Percentiles rank a stretch among this genome's conserved stretches.
These are phyloP conservation scores for Trichoderma erinaceum DNA, from an alignment of 495 filamentous ascomycete genomes.

Conservation along the genomic window DNA sequence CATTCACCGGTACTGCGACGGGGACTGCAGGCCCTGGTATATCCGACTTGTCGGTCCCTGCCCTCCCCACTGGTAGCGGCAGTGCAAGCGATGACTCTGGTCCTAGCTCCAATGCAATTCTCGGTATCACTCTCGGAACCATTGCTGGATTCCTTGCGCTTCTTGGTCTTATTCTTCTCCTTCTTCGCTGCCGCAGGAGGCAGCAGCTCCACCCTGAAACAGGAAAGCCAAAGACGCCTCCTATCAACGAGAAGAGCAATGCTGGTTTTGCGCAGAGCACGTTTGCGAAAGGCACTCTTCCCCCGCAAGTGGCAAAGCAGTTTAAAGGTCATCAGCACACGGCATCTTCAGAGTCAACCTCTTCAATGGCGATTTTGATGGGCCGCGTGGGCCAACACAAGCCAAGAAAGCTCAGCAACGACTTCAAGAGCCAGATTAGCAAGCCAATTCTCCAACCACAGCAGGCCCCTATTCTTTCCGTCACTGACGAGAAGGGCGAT, in stretches of 20 bases:
- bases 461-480: conserved; percentile 20
- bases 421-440: conserved; percentile 50
- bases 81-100: conserved; percentile 18
- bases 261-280: conserved; percentile 50
- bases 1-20: conserved; percentile 23
- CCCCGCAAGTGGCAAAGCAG: conserved; percentile 23
- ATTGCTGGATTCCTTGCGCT: conserved; percentile 66
- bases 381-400: conserved; percentile 40
- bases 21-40: conserved; percentile 18
- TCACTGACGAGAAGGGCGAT: conserved; percentile 35
- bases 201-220: conserved; percentile 40
- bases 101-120: conserved; percentile 40
- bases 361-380: conserved; percentile 52
- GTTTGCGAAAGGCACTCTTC: conserved; percentile 37
- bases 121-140: conserved; percentile 74
- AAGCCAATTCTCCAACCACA: conserved; percentile 43
- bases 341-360: conserved; percentile 45
- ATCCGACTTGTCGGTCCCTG: conserved; percentile 8
- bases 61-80: conserved; percentile 20
- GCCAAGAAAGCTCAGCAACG: conserved; percentile 45
- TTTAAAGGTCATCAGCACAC: conserved; percentile 43
- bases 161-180: conserved; percentile 60
- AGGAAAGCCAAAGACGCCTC: conserved; percentile 21
- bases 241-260: conserved; percentile 40
- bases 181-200: conserved; percentile 54